These are phyloP conservation scores for Phytophthora sp. DNA, from an alignment of 352 stramenopile genomes.

Conservation along the genomic window DNA sequence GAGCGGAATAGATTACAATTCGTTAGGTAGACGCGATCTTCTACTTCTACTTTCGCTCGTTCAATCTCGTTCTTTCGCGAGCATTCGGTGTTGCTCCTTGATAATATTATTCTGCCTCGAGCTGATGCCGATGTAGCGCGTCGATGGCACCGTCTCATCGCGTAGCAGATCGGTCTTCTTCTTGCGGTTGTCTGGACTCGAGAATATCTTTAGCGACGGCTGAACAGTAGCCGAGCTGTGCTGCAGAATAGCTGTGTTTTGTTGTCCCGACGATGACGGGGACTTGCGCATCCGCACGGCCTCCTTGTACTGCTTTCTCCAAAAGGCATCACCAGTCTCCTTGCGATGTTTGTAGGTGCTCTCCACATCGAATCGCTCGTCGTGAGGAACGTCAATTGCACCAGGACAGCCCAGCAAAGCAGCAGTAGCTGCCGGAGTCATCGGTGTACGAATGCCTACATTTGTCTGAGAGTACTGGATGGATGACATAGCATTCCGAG, in stretches of 20 bases:
- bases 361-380: conserved; percentile 54
- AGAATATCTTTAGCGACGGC: conserved; percentile 80
- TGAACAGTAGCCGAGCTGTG: conserved; percentile 10
- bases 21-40: background rate
- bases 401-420: conserved; percentile 31
- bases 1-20: conserved; percentile 3
- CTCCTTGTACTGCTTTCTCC: conserved; percentile 63
- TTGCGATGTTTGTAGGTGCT: conserved; percentile 50
- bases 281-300: conserved; percentile 61
- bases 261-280: conserved; percentile 15
- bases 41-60: no score
- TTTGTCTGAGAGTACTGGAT: conserved; percentile 31
- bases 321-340: conserved; percentile 52
- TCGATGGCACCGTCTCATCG: conserved; percentile 69
- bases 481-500: conserved; percentile 10
- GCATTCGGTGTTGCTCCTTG: conserved; percentile 74
- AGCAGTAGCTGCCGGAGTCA: conserved; percentile 25
- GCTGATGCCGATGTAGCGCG: conserved; percentile 80
- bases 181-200: conserved; percentile 52
- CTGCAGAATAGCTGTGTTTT: background rate
- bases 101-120: conserved; percentile 76
- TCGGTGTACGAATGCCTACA: conserved; percentile 25
- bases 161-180: conserved; percentile 41
- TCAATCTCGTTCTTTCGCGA: conserved; percentile 49
- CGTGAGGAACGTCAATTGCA: conserved; percentile 41